Conservation (phyloP, 306 rosid genomes). For the Glycine soja region DNA sequence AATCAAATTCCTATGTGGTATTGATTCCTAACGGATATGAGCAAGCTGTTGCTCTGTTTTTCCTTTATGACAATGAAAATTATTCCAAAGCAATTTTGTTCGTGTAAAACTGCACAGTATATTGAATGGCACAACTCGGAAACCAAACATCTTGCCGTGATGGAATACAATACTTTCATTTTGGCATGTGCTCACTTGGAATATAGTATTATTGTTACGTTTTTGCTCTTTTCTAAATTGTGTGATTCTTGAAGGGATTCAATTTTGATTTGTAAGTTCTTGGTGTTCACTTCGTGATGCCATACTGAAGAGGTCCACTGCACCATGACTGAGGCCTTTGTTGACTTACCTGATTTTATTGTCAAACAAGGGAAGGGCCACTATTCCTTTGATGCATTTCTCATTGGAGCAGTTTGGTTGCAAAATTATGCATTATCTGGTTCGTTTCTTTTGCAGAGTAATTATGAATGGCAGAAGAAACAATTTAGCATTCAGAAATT, state of each 20-base stretch:
- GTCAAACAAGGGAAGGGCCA: no score
- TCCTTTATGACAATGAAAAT: background rate
- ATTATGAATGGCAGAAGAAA: constrained; percentile 27
- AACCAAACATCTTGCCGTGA: constrained; percentile 8
- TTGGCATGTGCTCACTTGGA: background rate
- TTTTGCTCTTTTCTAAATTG: background rate
- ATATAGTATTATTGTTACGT: background rate
- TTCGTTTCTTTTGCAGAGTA: constrained; percentile 9
- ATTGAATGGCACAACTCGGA: background rate
- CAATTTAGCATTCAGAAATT: constrained; percentile 26
- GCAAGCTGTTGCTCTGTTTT: constrained; percentile 14
- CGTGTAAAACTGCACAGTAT: background rate
- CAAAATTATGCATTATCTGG: constrained; percentile 11
- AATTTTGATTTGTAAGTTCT: constrained; percentile 16
- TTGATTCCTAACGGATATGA: constrained; percentile 13
- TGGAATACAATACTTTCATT: background rate
- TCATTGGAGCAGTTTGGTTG: background rate
- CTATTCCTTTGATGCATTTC: background rate
- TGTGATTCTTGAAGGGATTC: background rate
- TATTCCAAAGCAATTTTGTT: background rate
- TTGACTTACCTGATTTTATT: no score
- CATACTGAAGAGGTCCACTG: background rate
- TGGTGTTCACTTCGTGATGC: background rate
- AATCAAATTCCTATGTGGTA: background rate
- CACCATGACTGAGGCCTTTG: background rate